Conservation (phyloP, 1,284 basidiomycete species). For the Marasmius tenuissimus region DNA sequence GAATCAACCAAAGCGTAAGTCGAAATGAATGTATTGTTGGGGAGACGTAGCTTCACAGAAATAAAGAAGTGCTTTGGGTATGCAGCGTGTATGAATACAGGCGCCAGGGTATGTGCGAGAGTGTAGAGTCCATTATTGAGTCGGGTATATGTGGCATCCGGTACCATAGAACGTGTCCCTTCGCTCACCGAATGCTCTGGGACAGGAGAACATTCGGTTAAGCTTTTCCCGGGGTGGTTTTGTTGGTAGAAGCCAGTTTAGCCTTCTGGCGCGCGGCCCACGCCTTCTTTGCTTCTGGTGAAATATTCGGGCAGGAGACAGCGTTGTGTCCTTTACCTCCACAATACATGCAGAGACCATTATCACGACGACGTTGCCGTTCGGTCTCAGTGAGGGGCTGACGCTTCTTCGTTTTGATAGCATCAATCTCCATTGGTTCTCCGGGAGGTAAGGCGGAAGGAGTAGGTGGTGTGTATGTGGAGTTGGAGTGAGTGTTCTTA, state of each 20-base stretch:
- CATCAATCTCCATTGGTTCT: background rate
- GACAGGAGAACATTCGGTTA: too few relatives aligned
- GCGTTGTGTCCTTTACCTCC: background rate
- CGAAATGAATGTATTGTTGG: slow-evolving; percentile 18
- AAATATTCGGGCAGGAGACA: background rate
- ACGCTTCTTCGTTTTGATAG: background rate
- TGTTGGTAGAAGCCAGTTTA: background rate
- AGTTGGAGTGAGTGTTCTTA: background rate
- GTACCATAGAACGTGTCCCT: background rate
- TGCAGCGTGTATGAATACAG: slow-evolving; percentile 9
- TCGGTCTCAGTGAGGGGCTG: background rate
- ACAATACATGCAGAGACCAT: background rate
- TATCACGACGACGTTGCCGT: background rate
- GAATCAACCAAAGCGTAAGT: slow-evolving; percentile 20
- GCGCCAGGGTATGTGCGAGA: background rate
- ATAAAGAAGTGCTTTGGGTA: slow-evolving; percentile 29
- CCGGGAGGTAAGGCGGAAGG: background rate
- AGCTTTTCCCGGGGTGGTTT: slow-evolving; percentile 14
- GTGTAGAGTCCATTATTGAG: background rate
- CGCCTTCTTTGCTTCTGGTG: background rate
- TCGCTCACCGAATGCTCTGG: slow-evolving; percentile 5
- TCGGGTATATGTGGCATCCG: background rate
- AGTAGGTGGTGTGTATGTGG: background rate
- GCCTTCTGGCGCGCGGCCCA: background rate
- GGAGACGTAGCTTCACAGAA: slow-evolving; percentile 17